Conservation (phyloP, 805 yeast genomes). For the Blastobotrys parvus region DNA sequence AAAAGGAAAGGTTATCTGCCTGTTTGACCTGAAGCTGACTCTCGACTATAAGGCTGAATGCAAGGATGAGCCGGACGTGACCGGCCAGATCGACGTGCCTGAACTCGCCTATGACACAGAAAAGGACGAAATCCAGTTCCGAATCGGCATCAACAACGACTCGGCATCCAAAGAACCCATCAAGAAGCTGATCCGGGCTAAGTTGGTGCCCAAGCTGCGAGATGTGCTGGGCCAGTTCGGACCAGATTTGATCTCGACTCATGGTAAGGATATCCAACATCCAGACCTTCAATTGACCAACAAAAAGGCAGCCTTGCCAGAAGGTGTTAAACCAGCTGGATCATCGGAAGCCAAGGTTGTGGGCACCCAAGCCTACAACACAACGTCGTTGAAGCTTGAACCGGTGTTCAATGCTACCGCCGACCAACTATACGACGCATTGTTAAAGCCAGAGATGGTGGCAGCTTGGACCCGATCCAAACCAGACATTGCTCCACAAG, state of each 20-base stretch:
- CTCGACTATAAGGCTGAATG: slow-evolving; percentile 46
- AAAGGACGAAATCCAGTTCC: slow-evolving; percentile 77
- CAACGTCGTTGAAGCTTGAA: slow-evolving; percentile 68
- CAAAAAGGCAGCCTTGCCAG: slow-evolving; percentile 7
- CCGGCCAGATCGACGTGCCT: slow-evolving; percentile 76
- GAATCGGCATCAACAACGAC: slow-evolving; percentile 54
- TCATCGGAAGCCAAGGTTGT: slow-evolving; percentile 9
- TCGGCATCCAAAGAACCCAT: slow-evolving; percentile 37
- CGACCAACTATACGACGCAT: slow-evolving; percentile 70
- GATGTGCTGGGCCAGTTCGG: slow-evolving; percentile 58
- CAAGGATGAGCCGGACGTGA: slow-evolving; percentile 34
- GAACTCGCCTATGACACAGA: slow-evolving; percentile 92
- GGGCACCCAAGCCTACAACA: slow-evolving; percentile 54
- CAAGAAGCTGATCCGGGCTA: slow-evolving; percentile 42
- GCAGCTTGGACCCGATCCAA: slow-evolving; percentile 86
- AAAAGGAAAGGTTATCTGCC: slow-evolving; percentile 89
- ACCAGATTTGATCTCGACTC: slow-evolving; percentile 57
- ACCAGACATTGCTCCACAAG: slow-evolving; percentile 48
- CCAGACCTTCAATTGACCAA: slow-evolving; percentile 51
- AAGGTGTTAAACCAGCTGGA: background rate
- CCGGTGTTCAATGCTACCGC: slow-evolving; percentile 83
- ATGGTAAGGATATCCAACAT: slow-evolving; percentile 84
- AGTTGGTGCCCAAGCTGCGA: slow-evolving; percentile 66
- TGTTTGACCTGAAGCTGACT: slow-evolving; percentile 71
- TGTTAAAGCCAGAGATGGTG: slow-evolving; percentile 67